A percentile compares a stretch with the other conserved stretches of the same genome.
Evolutionary conservation across 164 flowering plant genomes (phyloP).

Genomic region (Amborella trichopoda): DNA sequence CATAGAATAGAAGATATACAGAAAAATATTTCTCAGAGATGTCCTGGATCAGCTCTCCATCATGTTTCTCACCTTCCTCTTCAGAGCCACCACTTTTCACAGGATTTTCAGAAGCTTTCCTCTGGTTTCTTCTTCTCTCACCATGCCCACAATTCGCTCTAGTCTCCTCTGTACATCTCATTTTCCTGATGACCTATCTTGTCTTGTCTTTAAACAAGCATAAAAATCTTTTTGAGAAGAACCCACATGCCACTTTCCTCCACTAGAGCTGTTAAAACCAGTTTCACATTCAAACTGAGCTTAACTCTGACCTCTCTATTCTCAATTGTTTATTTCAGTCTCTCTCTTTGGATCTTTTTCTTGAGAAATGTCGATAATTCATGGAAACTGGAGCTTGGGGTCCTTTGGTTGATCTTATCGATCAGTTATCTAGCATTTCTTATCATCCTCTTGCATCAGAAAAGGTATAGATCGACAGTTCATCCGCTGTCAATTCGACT

Average conservation of each 20-base stretch:
- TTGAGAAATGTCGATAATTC: constrained; percentile 9
- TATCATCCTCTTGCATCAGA: constrained; percentile 53
- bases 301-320: constrained; percentile 29
- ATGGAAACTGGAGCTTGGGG: constrained; percentile 42
- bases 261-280: constrained; percentile 20
- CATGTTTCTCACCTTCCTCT: too few species aligned
- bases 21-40: too few species aligned
- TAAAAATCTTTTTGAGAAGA: constrained; percentile 9
- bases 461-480: constrained; percentile 38
- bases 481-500: constrained; percentile 63
- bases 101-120: too few species aligned
- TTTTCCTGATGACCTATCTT: constrained; percentile 40
- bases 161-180: constrained; percentile 30
- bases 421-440: constrained; percentile 33
- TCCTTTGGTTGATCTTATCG: constrained; percentile 54
- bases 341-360: constrained; percentile 31
- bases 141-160: constrained; percentile 81
- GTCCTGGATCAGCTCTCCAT: too few species aligned
- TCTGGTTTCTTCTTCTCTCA: constrained; percentile 66
- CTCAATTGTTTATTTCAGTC: constrained; percentile 23
- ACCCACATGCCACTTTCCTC: constrained; percentile 21
- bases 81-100: too few species aligned
- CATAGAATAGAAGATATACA: too few species aligned
- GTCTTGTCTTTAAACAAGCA: constrained; percentile 28
- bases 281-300: constrained; percentile 42